A percentile compares a stretch with the other conserved stretches of the same genome.
Conservation (phyloP, 2,329 filamentous ascomycete species). For the Ciborinia camelliae region DNA sequence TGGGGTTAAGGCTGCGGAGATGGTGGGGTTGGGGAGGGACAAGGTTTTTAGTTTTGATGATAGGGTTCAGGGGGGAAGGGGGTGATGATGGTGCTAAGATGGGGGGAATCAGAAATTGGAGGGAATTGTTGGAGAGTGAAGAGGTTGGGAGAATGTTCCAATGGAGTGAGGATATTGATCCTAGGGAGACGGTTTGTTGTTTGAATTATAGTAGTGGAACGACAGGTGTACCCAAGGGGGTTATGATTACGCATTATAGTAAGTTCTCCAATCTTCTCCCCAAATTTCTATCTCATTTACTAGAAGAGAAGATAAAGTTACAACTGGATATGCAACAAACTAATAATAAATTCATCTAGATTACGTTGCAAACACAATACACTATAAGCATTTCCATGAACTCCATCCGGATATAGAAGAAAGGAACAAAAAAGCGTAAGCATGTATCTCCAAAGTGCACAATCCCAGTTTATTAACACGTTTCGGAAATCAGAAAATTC, state of each 20-base stretch:
- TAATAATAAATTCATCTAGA: background rate
- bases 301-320: background rate
- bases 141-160: slow-evolving; percentile 54
- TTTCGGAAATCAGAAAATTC: slow-evolving; percentile 24
- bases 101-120: slow-evolving; percentile 56
- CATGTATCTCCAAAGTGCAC: slow-evolving; percentile 84
- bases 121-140: slow-evolving; percentile 52
- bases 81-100: slow-evolving; percentile 39
- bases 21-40: slow-evolving; percentile 52
- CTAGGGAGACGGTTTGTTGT: slow-evolving; percentile 50
- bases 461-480: slow-evolving; percentile 37
- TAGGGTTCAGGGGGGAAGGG: slow-evolving; percentile 48
- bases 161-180: slow-evolving; percentile 51
- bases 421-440: slow-evolving; percentile 65
- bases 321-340: background rate
- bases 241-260: slow-evolving; percentile 63
- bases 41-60: slow-evolving; percentile 66
- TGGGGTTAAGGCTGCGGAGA: slow-evolving; percentile 62
- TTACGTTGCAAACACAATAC: slow-evolving; percentile 37
- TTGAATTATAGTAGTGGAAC: slow-evolving; percentile 73
- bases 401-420: slow-evolving; percentile 54
- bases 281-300: background rate
- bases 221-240: slow-evolving; percentile 80
- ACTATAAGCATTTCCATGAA: slow-evolving; percentile 51
- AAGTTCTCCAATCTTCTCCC: background rate